Percentiles rank a stretch among this genome's conserved stretches.
Conservation (phyloP, 139 green algal species). For the Monoraphidium neglectum region DNA sequence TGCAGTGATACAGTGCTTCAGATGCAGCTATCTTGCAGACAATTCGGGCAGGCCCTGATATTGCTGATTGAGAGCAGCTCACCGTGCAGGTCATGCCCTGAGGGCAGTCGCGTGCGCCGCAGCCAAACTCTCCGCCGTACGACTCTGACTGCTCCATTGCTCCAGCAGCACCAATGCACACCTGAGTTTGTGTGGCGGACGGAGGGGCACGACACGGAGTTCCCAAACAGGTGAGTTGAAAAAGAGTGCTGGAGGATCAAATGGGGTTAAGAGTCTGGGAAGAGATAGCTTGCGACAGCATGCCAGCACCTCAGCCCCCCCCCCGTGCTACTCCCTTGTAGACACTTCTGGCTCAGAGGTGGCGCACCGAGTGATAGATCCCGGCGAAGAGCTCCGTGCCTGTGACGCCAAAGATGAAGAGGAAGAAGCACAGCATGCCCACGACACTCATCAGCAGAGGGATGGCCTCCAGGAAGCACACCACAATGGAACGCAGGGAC, state of each 20-base stretch:
- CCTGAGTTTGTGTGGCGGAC: too few relatives aligned
- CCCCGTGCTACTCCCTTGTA: neutral
- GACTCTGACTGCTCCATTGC: constrained; percentile 15
- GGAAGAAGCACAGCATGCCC: constrained; percentile 70
- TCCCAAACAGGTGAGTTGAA: too few relatives aligned
- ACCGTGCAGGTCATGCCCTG: neutral
- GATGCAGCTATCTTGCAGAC: neutral
- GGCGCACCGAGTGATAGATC: constrained; percentile 54
- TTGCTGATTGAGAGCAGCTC: neutral
- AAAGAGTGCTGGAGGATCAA: too few relatives aligned
- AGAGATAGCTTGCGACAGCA: constrained; percentile 1
- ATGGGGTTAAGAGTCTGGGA: too few relatives aligned
- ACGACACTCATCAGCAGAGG: constrained; percentile 66
- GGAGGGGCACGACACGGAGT: too few relatives aligned
- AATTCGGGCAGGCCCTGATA: neutral
- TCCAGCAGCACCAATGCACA: constrained; percentile 3
- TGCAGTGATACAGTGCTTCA: neutral
- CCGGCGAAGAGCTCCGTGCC: constrained; percentile 64
- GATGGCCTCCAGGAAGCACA: constrained; percentile 79
- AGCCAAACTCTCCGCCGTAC: constrained; percentile 49
- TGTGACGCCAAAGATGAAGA: constrained; percentile 70
- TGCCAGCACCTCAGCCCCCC: neutral
- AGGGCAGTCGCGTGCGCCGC: constrained; percentile 38
- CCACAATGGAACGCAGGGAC: constrained; percentile 67
- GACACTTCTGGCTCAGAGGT: neutral